These are phyloP conservation scores for Hericium rajendrae DNA, from an alignment of 768 basidiomycete species.

Conservation along the genomic window DNA sequence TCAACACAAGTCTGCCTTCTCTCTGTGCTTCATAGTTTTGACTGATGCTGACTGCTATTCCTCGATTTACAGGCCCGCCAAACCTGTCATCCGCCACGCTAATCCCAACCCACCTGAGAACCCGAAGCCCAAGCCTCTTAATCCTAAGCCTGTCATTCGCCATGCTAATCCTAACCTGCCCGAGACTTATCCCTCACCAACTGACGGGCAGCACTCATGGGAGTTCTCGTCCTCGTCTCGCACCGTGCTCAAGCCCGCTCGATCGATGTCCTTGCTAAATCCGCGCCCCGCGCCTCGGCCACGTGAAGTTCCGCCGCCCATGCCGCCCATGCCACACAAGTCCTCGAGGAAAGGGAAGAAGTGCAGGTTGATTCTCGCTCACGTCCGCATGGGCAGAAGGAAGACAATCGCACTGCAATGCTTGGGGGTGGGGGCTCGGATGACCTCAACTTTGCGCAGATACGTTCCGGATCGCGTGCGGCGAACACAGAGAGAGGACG, in stretches of 20 bases:
- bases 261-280: background rate
- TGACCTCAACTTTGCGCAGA: background rate
- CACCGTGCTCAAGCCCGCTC: background rate
- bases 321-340: background rate
- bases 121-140: background rate
- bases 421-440: background rate
- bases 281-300: background rate
- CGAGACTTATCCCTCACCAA: background rate
- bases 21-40: no score
- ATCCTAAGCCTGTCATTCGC: background rate
- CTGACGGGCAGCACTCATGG: background rate
- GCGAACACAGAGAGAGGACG: background rate
- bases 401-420: background rate
- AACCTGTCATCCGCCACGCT: background rate
- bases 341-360: background rate
- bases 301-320: background rate
- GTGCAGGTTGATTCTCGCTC: background rate
- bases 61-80: no score
- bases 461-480: background rate
- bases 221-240: background rate
- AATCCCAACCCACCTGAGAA: background rate
- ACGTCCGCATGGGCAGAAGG: background rate
- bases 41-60: no score
- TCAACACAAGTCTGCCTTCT: background rate
- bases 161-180: background rate